Percentiles rank a stretch among this genome's conserved stretches.
phyloP scores from a whole-genome alignment of 768 basidiomycete species.

The Russula griseocarnosa region DNA sequence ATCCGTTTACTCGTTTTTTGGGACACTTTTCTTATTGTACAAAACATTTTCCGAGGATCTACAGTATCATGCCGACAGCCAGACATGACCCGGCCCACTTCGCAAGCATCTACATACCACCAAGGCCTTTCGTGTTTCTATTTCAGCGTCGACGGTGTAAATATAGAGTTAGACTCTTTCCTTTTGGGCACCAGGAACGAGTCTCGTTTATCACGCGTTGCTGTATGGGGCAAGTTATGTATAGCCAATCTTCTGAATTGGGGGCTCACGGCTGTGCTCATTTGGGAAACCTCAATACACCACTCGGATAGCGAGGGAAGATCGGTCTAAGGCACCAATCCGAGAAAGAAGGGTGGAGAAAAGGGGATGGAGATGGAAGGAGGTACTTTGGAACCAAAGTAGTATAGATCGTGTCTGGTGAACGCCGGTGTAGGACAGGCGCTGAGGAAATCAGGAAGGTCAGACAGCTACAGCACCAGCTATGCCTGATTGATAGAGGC shows the following conservation, averaged over 20 bases:
- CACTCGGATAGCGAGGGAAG: conserved; percentile 31
- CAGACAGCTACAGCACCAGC: not conserved
- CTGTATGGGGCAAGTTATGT: too few relatives aligned
- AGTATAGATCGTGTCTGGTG: conserved; percentile 17
- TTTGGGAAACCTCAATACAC: conserved; percentile 27
- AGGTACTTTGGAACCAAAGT: conserved; percentile 22
- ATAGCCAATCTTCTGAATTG: not conserved
- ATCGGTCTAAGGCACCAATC: not conserved
- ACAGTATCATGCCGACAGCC: too few relatives aligned
- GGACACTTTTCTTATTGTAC: too few relatives aligned
- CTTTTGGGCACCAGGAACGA: too few relatives aligned
- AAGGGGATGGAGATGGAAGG: not conserved
- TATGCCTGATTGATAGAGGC: not conserved
- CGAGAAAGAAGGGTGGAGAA: not conserved
- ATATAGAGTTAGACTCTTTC: too few relatives aligned
- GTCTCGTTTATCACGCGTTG: too few relatives aligned
- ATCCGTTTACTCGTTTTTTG: too few relatives aligned
- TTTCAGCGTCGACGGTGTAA: too few relatives aligned
- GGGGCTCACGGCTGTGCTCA: conserved; percentile 20
- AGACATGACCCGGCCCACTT: too few relatives aligned
- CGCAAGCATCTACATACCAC: too few relatives aligned
- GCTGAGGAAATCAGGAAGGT: not conserved
- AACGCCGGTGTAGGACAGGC: conserved; percentile 27
- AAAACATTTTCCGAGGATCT: too few relatives aligned
- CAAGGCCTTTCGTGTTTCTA: too few relatives aligned